Evolutionary conservation across 805 yeast species (phyloP).

Genomic region (Pichia californica): DNA sequence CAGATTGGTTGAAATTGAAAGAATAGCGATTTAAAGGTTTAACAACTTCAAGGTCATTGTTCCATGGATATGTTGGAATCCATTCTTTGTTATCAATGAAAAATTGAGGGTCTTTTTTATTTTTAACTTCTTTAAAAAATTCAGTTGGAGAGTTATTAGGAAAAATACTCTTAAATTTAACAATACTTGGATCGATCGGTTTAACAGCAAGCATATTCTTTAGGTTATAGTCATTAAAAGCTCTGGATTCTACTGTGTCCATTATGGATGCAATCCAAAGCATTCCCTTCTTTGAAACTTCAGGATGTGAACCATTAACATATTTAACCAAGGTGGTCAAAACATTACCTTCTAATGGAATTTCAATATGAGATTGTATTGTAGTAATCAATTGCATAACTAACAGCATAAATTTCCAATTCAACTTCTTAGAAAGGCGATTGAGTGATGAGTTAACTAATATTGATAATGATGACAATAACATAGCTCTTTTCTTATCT

Average conservation of each 20-base stretch:
- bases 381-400: conserved; percentile 45
- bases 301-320: conserved; percentile 62
- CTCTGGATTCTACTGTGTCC: conserved; percentile 22
- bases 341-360: conserved; percentile 35
- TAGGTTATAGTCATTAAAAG: conserved; percentile 33
- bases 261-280: conserved; percentile 53
- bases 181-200: conserved; percentile 25
- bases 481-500: conserved; percentile 43
- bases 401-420: conserved; percentile 53
- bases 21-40: conserved; percentile 23
- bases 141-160: conserved; percentile 20
- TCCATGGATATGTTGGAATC: conserved; percentile 78
- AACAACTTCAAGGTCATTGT: conserved; percentile 43
- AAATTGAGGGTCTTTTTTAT: conserved; percentile 39
- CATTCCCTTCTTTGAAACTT: conserved; percentile 51
- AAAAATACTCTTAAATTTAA: conserved; percentile 10
- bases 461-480: conserved; percentile 34
- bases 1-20: conserved; percentile 35
- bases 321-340: conserved; percentile 39
- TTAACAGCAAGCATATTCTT: conserved; percentile 29
- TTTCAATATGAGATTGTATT: conserved; percentile 49
- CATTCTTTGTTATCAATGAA: conserved; percentile 52
- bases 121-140: conserved; percentile 48
- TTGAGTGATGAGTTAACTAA: conserved; percentile 35
- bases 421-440: conserved; percentile 22